Conservation (phyloP, 495 filamentous ascomycete species). For the Aspergillus conjunctus region DNA sequence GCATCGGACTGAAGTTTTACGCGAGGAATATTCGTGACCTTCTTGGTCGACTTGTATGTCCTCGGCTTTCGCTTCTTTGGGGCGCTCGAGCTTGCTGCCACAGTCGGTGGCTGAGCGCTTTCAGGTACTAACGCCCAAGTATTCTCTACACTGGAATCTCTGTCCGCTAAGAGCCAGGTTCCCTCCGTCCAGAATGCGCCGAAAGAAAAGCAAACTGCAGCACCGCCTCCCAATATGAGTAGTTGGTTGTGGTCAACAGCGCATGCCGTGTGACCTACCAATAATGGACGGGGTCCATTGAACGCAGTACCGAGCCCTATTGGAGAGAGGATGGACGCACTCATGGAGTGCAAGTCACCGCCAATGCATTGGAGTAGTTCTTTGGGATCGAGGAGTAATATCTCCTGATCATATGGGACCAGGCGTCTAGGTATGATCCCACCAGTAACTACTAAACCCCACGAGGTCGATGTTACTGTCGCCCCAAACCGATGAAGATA, state of each 20-base stretch:
- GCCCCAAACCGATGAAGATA: conserved; percentile 37
- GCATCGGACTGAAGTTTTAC: conserved; percentile 49
- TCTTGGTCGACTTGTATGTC: conserved; percentile 9
- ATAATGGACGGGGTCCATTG: conserved; percentile 53
- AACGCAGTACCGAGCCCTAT: conserved; percentile 28
- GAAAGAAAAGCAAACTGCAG: conserved; percentile 82
- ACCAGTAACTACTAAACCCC: conserved; percentile 45
- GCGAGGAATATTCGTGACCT: conserved; percentile 44
- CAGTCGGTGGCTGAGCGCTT: conserved; percentile 18
- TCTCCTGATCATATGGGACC: conserved; percentile 36
- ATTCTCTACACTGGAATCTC: conserved; percentile 22
- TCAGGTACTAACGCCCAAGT: conserved; percentile 28
- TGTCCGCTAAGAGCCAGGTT: conserved; percentile 46
- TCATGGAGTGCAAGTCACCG: conserved; percentile 17
- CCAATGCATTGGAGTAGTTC: conserved; percentile 19
- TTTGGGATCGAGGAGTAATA: conserved; percentile 37
- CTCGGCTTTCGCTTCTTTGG: conserved; percentile 8
- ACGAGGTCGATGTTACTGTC: conserved; percentile 35
- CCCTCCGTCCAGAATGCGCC: conserved; percentile 74
- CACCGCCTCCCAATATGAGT: conserved; percentile 74
- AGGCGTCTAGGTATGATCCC: conserved; percentile 41
- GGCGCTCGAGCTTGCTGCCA: not conserved
- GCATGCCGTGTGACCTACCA: conserved; percentile 65
- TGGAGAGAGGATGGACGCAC: conserved; percentile 21
- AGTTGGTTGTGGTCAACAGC: conserved; percentile 48